Evolutionary conservation across 2,329 filamentous ascomycete genomes (phyloP).

Genomic region (Ceratocystis ficicola): DNA sequence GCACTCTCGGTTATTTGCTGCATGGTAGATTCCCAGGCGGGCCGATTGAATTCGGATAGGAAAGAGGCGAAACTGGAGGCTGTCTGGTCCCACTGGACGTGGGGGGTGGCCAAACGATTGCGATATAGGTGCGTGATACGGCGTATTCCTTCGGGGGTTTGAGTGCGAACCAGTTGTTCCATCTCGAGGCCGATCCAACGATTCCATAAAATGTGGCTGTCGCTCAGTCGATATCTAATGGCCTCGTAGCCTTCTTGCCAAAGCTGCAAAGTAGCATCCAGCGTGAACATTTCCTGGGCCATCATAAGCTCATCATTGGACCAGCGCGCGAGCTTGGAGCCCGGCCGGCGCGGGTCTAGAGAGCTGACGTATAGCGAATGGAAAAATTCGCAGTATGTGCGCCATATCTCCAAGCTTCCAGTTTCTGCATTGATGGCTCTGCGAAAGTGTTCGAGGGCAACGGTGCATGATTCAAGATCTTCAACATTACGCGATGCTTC

Average conservation of each 20-base stretch:
- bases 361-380: conserved; percentile 49
- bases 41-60: conserved; percentile 55
- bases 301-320: conserved; percentile 56
- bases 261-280: conserved; percentile 52
- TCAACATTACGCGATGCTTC: conserved; percentile 52
- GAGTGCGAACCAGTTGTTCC: conserved; percentile 49
- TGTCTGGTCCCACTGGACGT: conserved; percentile 62
- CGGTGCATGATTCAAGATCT: conserved; percentile 54
- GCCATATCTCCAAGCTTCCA: conserved; percentile 61
- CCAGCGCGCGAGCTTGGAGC: conserved; percentile 31
- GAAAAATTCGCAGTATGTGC: conserved; percentile 66
- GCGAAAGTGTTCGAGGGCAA: conserved; percentile 59
- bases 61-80: conserved; percentile 64
- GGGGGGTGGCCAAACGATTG: conserved; percentile 58
- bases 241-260: conserved; percentile 61
- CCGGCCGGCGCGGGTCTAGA: conserved; percentile 10
- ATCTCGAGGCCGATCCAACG: conserved; percentile 62
- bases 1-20: conserved; percentile 52
- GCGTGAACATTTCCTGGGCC: conserved; percentile 59
- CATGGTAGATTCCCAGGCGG: conserved; percentile 65
- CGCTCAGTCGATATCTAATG: conserved; percentile 60
- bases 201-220: conserved; percentile 70
- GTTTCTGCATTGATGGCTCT: conserved; percentile 59
- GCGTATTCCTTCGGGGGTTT: conserved; percentile 45
- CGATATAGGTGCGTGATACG: conserved; percentile 58